Conservation (phyloP, 306 rosid species). For the Quercus bicolor region DNA sequence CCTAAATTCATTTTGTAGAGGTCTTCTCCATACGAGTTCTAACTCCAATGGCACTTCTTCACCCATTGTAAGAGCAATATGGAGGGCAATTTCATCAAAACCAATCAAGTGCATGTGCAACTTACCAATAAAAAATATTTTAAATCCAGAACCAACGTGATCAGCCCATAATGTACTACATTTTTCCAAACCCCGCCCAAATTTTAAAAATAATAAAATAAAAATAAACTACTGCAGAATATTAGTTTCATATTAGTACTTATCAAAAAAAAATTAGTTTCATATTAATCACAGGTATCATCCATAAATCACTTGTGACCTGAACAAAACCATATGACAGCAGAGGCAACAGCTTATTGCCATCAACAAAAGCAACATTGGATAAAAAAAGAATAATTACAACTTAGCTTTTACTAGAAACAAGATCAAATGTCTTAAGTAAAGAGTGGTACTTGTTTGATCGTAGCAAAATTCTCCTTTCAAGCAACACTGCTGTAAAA, state of each 20-base stretch:
- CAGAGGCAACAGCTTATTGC: slow-evolving; percentile 9
- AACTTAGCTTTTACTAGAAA: slow-evolving; percentile 9
- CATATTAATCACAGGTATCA: not conserved
- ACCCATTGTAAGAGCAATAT: no score
- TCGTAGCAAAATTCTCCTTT: slow-evolving; percentile 90
- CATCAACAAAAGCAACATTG: slow-evolving; percentile 16
- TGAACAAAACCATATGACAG: not conserved
- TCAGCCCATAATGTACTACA: not conserved
- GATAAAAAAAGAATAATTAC: slow-evolving; percentile 8
- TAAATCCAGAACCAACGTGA: not conserved
- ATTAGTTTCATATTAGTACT: not conserved
- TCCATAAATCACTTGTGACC: not conserved
- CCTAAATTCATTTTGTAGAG: no score
- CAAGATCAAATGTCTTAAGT: slow-evolving; percentile 27
- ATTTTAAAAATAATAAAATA: not conserved
- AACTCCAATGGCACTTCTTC: no score
- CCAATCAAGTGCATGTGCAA: no score
- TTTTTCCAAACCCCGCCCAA: not conserved
- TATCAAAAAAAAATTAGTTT: no score
- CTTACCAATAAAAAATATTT: not conserved
- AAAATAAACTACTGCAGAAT: not conserved
- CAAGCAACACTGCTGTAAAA: slow-evolving; percentile 94
- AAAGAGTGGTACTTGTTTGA: slow-evolving; percentile 70
- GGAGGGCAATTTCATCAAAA: no score
- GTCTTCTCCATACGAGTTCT: no score